Percentiles rank a stretch among this genome's conserved stretches.
Evolutionary conservation across 306 rosid species (phyloP).

Genomic region (Sophora flavescens): DNA sequence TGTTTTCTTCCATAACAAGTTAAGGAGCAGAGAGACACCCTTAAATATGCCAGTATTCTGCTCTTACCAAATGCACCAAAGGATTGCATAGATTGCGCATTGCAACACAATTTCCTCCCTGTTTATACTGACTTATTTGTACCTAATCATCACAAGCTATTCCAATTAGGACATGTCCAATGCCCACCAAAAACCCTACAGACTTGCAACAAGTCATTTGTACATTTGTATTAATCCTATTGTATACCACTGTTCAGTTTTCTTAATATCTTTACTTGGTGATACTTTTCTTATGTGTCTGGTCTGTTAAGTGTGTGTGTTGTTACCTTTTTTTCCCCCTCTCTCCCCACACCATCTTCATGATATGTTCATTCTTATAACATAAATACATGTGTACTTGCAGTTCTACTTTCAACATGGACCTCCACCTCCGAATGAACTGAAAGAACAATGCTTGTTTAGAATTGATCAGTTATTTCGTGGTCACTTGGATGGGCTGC

Average conservation of each 20-base stretch:
- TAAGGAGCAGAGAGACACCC: background rate
- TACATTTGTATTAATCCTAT: slow-evolving; percentile 23
- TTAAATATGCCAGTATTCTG: slow-evolving; percentile 31
- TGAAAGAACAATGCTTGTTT: slow-evolving; percentile 78
- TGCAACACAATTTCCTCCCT: background rate
- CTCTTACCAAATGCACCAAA: slow-evolving; percentile 29
- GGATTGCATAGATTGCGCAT: slow-evolving; percentile 16
- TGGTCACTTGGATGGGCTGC: slow-evolving; percentile 81
- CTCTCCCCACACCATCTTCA: background rate
- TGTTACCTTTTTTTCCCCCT: background rate
- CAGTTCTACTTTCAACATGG: slow-evolving; percentile 97
- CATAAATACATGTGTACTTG: slow-evolving; percentile 48
- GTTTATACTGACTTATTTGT: background rate
- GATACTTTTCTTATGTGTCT: slow-evolving; percentile 34
- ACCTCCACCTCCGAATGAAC: slow-evolving; percentile 82
- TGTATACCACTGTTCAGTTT: background rate
- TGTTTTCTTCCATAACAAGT: background rate
- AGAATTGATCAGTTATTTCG: slow-evolving; percentile 75
- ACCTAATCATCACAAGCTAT: background rate
- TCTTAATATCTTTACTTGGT: slow-evolving; percentile 31
- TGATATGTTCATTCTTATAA: slow-evolving; percentile 41
- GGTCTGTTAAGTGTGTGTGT: slow-evolving; percentile 4
- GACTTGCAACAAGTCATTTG: slow-evolving; percentile 20
- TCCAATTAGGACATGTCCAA: slow-evolving; percentile 27
- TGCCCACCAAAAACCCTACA: background rate